Evolutionary conservation across 2,329 filamentous ascomycete genomes (phyloP), one percentile per base, ranked within the genome.

Genomic region (Alternaria sp.): DNA sequence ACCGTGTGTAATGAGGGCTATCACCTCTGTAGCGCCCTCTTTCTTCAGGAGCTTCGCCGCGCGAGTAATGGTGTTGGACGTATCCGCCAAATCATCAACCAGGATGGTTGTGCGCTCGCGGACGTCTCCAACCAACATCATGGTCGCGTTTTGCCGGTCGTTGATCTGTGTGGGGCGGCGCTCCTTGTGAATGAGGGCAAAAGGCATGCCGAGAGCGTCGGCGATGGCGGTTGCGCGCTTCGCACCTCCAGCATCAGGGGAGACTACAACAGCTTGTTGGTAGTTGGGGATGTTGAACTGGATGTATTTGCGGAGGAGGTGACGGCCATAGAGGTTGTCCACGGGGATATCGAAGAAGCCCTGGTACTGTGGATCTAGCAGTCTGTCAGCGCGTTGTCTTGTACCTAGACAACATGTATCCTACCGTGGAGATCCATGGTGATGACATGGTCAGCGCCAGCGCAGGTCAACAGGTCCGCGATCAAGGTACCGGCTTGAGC

Each of bases 281-380:
- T 89, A 94, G 75, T 94, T 90, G 49, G 92, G 90, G 61, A 97
- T 95, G 72, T 93, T 88, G 74, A 91, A 89, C 76, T 93, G 89
- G 70, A 90, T 89, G 77, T 89, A 89, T 71, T 86, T 87, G 75
- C 87, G 86, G 58, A 89, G 83, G 51, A 94, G 82, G 51, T 91
- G 89, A 70, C 91, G 89, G 57, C 90, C 94, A 81, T 98, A 98
- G 18, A 99, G 85, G 78, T 99, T 99, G 82, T 99, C 95, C 57
- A 99, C 95, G 3, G 95, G 95, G 59, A 98, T 97, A 75, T 99
- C 94, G 76, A 99, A 98, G 84, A 97, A 99, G 54, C 95, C 95
- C 80, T 99, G 95, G 75, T 98, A 98, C 80, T 99, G 93, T 42
- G 93, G 91, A 78, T 97, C 94, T 72, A 14, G 77, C 95, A 93